Conservation (phyloP, 805 yeast genomes). For the Cyberlindnera euphorbiae region DNA sequence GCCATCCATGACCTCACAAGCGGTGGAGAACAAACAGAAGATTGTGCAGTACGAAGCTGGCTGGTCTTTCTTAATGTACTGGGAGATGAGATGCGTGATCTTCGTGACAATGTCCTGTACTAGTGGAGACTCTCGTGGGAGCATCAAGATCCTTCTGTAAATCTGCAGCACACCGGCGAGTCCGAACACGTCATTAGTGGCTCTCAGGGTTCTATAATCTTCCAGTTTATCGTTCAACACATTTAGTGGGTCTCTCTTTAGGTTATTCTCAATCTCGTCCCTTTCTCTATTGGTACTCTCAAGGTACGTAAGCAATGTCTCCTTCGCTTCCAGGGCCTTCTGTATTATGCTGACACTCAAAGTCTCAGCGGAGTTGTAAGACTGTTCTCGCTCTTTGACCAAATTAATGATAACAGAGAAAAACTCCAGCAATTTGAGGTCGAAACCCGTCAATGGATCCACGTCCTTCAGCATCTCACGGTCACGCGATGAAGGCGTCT, state of each 20-base stretch:
- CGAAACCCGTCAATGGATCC: conserved; percentile 64
- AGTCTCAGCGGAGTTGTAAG: conserved; percentile 15
- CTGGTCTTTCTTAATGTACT: conserved; percentile 36
- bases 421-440: conserved; percentile 53
- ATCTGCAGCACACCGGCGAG: conserved; percentile 51
- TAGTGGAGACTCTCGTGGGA: conserved; percentile 42
- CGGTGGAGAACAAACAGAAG: conserved; percentile 49
- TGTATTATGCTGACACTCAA: conserved; percentile 11
- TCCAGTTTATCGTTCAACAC: conserved; percentile 2
- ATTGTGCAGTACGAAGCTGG: conserved; percentile 51
- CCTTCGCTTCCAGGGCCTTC: conserved; percentile 38
- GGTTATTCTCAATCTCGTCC: conserved; percentile 21
- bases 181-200: conserved; percentile 49
- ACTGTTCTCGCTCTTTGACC: conserved; percentile 28
- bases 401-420: conserved; percentile 45
- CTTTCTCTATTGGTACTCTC: conserved; percentile 23
- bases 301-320: conserved; percentile 25
- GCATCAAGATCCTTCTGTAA: conserved; percentile 49
- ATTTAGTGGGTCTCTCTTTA: conserved; percentile 10
- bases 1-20: conserved; percentile 43
- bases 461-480: conserved; percentile 37
- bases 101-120: conserved; percentile 38
- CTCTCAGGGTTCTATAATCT: conserved; percentile 30
- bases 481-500: conserved; percentile 11
- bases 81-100: conserved; percentile 31